Evolutionary conservation across 805 yeast species (phyloP), one percentile per base, ranked within the genome.

Genomic region (Saccharomycopsis fodiens): DNA sequence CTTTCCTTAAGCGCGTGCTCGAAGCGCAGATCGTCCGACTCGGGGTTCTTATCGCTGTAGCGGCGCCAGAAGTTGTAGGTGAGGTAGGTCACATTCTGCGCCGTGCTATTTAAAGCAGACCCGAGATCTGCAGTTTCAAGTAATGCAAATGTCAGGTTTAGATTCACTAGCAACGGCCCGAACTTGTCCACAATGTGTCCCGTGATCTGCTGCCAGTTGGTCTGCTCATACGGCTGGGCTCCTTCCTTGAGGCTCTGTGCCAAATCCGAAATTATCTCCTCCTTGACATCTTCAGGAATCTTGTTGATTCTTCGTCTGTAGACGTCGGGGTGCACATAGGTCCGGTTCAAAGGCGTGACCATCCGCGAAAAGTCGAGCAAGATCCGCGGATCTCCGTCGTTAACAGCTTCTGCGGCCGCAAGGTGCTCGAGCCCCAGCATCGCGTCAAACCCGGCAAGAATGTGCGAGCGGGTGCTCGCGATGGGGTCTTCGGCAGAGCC

Each of bases 191-290:
- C 69, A n/a, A 78, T 69, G 29, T 61, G 66, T 40, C 66, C 68
- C 0, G 79, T 70, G 2, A 70, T 61, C n/a, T 59, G 48, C 53
- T 72, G 78, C 85, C 86, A 79, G 55, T 79, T 59, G 0, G 73
- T 76, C 10, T 73, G 67, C 4, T 54, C 32, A 34, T 57, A 59
- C 3, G 77, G 73, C 45, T 68, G 60, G 19, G 63, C 65, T 2
- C 64, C 66, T 0, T 57, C 35, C 16, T 50, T 25, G 23, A 44
- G 44, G 19, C 22, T n/a, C 5, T 2, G 30, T 27, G 61, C 69
- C 20, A 78, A 51, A 6, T 64, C 67, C 3, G 45, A 32, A 2
- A 70, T 53, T 12, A 78, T 54, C 1, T 62, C 62, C 1, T 54
- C 52, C 48, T 67, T 69, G 12, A 64, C 37, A 1, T 59, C 65